Percentiles rank a stretch among this genome's conserved stretches.
phyloP scores from a whole-genome alignment of 352 stramenopile genomes.

The Detonula confervacea region DNA sequence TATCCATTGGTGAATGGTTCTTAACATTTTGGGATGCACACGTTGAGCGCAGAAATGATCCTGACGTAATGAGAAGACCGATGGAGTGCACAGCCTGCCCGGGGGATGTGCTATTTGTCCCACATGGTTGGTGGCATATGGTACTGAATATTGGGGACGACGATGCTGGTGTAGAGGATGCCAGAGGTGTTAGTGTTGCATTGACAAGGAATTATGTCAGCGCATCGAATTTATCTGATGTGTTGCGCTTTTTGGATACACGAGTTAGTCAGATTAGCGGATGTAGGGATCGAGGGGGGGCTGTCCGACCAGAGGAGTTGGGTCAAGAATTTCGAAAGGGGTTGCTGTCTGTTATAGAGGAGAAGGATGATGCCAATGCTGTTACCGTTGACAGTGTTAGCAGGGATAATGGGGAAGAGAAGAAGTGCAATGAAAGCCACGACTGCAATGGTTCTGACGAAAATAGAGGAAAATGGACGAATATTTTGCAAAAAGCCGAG shows the following conservation, averaged over 20 bases:
- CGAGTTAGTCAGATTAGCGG: conserved; percentile 81
- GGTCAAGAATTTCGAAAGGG: conserved; percentile 63
- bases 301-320: conserved; percentile 71
- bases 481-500: conserved; percentile 60
- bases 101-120: conserved; percentile 96
- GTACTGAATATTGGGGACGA: conserved; percentile 92
- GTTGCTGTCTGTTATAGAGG: conserved; percentile 23
- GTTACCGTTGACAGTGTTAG: neutral
- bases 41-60: conserved; percentile 40
- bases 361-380: neutral
- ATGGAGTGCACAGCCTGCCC: conserved; percentile 90
- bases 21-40: conserved; percentile 92
- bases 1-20: conserved; percentile 96
- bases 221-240: conserved; percentile 78
- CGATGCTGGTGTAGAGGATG: conserved; percentile 23
- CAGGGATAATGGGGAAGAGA: conserved; percentile 19
- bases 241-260: conserved; percentile 75
- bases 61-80: conserved; percentile 47
- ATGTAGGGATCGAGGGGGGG: conserved; percentile 77
- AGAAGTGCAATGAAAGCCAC: conserved; percentile 16
- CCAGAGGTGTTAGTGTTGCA: conserved; percentile 88
- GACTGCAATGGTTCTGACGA: conserved; percentile 3
- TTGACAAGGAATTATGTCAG: conserved; percentile 94
- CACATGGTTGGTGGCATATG: conserved; percentile 96
- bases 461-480: conserved; percentile 42